Percentiles rank a stretch among this genome's conserved stretches.
These are phyloP conservation scores for Amaranthus tricolor DNA, from an alignment of 179 eudicot genomes.

Conservation along the genomic window DNA sequence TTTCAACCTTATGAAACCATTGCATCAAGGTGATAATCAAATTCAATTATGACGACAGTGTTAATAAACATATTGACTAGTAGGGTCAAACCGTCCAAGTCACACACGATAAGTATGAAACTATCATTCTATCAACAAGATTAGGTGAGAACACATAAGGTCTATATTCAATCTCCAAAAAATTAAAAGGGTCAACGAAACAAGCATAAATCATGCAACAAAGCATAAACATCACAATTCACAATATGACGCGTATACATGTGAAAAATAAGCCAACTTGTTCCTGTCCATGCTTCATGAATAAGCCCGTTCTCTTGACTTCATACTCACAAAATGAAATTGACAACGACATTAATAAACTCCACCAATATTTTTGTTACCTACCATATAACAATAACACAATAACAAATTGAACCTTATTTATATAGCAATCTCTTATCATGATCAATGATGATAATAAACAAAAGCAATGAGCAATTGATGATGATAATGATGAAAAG, in stretches of 20 bases:
- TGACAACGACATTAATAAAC: conserved; percentile 9
- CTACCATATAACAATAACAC: not conserved
- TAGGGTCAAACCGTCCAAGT: conserved; percentile 14
- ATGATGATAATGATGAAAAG: not conserved
- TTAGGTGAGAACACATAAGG: conserved; percentile 17
- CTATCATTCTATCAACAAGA: not conserved
- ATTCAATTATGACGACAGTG: not conserved
- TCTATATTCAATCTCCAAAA: conserved; percentile 9
- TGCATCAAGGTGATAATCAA: conserved; percentile 6
- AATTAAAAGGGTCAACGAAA: conserved; percentile 12
- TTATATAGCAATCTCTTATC: too few species aligned
- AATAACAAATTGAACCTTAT: too few species aligned
- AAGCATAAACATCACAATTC: conserved; percentile 11
- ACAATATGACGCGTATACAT: conserved; percentile 17
- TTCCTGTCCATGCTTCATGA: not conserved
- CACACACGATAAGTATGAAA: not conserved
- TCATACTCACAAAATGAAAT: not conserved
- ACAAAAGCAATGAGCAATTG: not conserved
- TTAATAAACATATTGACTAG: conserved; percentile 7
- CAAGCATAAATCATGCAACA: conserved; percentile 9
- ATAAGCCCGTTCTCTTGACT: not conserved
- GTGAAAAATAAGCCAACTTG: conserved; percentile 6
- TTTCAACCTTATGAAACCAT: conserved; percentile 8
- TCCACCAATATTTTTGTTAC: not conserved
- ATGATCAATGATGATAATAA: not conserved